phyloP scores from a whole-genome alignment of 2,329 filamentous ascomycete species.

The Juglanconis juglandina region DNA sequence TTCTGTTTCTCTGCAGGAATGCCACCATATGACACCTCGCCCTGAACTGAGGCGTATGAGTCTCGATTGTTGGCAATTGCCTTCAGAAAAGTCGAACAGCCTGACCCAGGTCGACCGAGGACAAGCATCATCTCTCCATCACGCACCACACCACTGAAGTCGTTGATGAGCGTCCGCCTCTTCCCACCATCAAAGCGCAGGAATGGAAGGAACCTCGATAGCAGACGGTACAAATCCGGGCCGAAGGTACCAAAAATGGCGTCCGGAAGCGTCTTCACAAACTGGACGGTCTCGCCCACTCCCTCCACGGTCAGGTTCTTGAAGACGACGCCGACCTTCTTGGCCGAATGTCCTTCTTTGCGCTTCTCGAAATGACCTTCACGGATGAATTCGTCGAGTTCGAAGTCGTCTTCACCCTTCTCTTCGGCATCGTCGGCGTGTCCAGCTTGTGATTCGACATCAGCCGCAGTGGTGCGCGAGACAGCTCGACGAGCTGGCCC shows the following conservation, averaged over 20 bases:
- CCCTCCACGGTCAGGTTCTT: constrained; percentile 74
- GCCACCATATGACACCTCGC: constrained; percentile 62
- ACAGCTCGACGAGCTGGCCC: not conserved
- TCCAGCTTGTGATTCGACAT: constrained; percentile 7
- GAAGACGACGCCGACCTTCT: constrained; percentile 75
- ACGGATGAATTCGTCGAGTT: constrained; percentile 66
- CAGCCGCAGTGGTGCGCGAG: not conserved
- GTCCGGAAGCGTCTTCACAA: constrained; percentile 69
- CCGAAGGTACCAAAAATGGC: constrained; percentile 77
- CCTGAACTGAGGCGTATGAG: constrained; percentile 60
- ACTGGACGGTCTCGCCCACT: constrained; percentile 61
- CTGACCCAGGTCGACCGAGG: constrained; percentile 53
- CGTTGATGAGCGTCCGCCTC: constrained; percentile 35
- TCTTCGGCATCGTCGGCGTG: constrained; percentile 24
- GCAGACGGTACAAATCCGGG: constrained; percentile 68
- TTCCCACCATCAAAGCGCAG: constrained; percentile 15
- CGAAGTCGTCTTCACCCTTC: constrained; percentile 59
- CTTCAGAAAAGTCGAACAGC: constrained; percentile 56
- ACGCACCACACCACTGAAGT: constrained; percentile 54
- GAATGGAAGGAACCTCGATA: constrained; percentile 40
- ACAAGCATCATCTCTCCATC: constrained; percentile 57
- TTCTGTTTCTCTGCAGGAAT: constrained; percentile 42
- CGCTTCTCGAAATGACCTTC: constrained; percentile 75
- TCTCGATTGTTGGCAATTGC: constrained; percentile 67
- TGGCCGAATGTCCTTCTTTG: constrained; percentile 63